Evolutionary conservation across 306 rosid species (phyloP).

Genomic region (Lablab purpureus): DNA sequence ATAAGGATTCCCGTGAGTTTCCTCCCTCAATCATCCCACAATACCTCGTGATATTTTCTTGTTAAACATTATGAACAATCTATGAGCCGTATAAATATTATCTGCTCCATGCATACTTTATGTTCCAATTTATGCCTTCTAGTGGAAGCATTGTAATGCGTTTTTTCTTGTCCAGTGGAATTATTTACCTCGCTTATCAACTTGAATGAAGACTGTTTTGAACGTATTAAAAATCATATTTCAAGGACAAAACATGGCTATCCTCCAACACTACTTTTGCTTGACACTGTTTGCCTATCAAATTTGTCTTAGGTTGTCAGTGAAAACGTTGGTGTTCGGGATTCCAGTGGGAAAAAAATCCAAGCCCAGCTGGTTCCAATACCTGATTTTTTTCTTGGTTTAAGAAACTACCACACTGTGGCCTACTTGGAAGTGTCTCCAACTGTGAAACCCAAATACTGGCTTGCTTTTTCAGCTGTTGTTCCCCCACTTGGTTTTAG

Average conservation of each 20-base stretch:
- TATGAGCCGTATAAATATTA: conserved; percentile 14
- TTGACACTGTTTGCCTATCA: conserved; percentile 32
- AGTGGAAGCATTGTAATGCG: background rate
- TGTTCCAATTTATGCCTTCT: background rate
- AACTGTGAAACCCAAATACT: conserved; percentile 62
- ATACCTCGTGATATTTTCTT: conserved; percentile 15
- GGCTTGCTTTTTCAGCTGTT: conserved; percentile 82
- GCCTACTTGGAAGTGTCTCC: conserved; percentile 77
- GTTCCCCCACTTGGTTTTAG: conserved; percentile 93
- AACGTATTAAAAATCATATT: conserved; percentile 29
- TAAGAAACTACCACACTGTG: conserved; percentile 59
- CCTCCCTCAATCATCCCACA: conserved; percentile 15
- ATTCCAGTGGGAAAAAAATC: conserved; percentile 69
- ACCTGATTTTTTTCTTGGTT: conserved; percentile 51
- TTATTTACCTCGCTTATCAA: conserved; percentile 2
- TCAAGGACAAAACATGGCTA: conserved; percentile 12
- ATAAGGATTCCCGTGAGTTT: conserved; percentile 84
- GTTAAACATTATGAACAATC: conserved; percentile 10
- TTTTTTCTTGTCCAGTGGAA: background rate
- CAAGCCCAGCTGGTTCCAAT: conserved; percentile 83
- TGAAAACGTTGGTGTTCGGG: conserved; percentile 68
- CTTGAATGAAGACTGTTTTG: conserved; percentile 12
- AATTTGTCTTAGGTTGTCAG: conserved; percentile 62
- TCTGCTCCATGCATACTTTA: background rate
- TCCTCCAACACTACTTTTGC: conserved; percentile 17